Conservation (phyloP, 1,284 basidiomycete species). For the Sporisorium exsertum region DNA sequence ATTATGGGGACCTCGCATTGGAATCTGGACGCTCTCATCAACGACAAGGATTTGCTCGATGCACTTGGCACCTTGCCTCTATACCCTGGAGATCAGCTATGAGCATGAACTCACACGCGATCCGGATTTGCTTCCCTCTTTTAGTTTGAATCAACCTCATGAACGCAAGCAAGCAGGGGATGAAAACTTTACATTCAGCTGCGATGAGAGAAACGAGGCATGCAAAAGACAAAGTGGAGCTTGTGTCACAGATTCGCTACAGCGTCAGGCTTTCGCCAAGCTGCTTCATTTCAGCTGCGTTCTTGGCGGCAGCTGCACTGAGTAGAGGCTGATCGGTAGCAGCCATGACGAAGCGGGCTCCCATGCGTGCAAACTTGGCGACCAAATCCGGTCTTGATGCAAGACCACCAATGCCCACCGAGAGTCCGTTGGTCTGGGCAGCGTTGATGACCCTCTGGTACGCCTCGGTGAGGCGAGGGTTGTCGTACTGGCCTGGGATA, state of each 20-base stretch:
- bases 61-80: conserved; percentile 5
- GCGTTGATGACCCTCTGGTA: conserved; percentile 8
- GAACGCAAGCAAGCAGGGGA: no score
- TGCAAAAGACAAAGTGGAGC: no score
- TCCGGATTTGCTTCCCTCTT: no score
- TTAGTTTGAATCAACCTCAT: no score
- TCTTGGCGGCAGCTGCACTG: conserved; percentile 1
- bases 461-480: conserved; percentile 6
- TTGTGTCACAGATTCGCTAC: no score
- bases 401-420: conserved; percentile 8
- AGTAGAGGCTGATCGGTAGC: conserved; percentile 6
- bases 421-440: neutral
- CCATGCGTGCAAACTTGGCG: conserved; percentile 5
- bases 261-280: neutral
- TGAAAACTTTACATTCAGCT: no score
- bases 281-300: conserved; percentile 7
- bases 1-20: conserved; percentile 6
- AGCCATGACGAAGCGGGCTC: conserved; percentile 9
- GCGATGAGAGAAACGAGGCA: no score
- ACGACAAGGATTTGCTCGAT: conserved; percentile 11
- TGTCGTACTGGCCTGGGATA: conserved; percentile 5
- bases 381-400: conserved; percentile 4
- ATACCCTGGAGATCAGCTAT: conserved; percentile 7
- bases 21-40: conserved; percentile 10
- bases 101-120: neutral